phyloP scores from a whole-genome alignment of 768 basidiomycete species.

The Sarcomyxa edulis region DNA sequence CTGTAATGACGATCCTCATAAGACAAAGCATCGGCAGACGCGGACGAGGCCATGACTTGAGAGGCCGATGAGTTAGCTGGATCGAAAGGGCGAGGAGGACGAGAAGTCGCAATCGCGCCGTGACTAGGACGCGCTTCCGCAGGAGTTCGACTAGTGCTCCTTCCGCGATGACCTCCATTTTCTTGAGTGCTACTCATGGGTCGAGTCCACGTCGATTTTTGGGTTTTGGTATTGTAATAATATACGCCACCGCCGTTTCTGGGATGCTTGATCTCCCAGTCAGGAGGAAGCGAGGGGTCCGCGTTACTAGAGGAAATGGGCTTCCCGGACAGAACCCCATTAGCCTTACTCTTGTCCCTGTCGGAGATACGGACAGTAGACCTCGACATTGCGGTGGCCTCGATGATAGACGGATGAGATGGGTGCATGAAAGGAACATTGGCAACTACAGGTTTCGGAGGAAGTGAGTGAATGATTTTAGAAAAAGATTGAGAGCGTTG shows the following conservation, averaged over 20 bases:
- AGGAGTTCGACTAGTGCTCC: background rate
- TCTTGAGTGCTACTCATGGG: slow-evolving; percentile 31
- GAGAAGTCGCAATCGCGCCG: slow-evolving; percentile 1
- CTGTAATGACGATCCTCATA: slow-evolving; percentile 66
- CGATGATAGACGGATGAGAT: slow-evolving; percentile 53
- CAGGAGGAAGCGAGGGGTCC: slow-evolving; percentile 39
- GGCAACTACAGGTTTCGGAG: slow-evolving; percentile 56
- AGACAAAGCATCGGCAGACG: slow-evolving; percentile 30
- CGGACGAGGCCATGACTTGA: slow-evolving; percentile 12
- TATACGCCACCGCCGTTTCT: slow-evolving; percentile 42
- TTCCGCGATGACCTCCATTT: background rate
- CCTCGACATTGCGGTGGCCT: slow-evolving; percentile 58
- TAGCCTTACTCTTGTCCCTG: slow-evolving; percentile 37
- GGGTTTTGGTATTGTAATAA: slow-evolving; percentile 54
- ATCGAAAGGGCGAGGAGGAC: slow-evolving; percentile 12
- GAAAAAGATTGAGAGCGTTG: slow-evolving; percentile 17
- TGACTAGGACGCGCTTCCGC: background rate
- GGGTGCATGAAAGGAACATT: slow-evolving; percentile 48
- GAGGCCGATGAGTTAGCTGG: slow-evolving; percentile 6
- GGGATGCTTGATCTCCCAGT: slow-evolving; percentile 57
- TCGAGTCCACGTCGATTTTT: slow-evolving; percentile 53
- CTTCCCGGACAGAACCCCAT: slow-evolving; percentile 16
- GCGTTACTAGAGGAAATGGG: slow-evolving; percentile 15
- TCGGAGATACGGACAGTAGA: slow-evolving; percentile 28
- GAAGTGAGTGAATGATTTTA: slow-evolving; percentile 60